A percentile compares a stretch with the other conserved stretches of the same genome.
Conservation (phyloP, 2,329 filamentous ascomycete species). For the Curvularia hawaiiensis region DNA sequence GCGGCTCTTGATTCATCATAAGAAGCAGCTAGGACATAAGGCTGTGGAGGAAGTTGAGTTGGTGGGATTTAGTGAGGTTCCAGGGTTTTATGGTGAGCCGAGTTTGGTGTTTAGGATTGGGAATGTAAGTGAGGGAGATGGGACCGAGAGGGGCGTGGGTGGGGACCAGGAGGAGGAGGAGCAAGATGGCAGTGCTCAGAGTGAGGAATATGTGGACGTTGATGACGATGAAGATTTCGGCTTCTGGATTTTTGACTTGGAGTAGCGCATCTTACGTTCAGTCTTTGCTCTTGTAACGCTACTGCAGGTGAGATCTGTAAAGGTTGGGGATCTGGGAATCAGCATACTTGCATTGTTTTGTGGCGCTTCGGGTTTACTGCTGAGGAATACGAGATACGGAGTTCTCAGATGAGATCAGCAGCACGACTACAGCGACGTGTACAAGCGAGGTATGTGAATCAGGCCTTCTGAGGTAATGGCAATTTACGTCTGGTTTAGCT, state of each 20-base stretch:
- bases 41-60: background rate
- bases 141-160: background rate
- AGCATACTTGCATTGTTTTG: background rate
- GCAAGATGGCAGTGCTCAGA: background rate
- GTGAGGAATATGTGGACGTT: background rate
- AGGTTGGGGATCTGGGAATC: background rate
- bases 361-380: background rate
- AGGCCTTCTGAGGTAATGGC: background rate
- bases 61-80: background rate
- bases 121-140: background rate
- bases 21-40: background rate
- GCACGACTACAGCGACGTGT: background rate
- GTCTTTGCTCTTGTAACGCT: background rate
- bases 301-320: background rate
- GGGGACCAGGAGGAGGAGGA: background rate
- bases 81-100: background rate
- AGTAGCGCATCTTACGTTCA: background rate
- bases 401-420: background rate
- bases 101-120: constrained; percentile 1
- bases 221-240: too few relatives aligned
- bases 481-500: background rate
- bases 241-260: too few relatives aligned
- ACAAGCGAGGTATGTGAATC: background rate
- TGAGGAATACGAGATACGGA: background rate
- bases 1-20: constrained; percentile 1